Evolutionary conservation across 1,139 yeast species (phyloP).

Genomic region (Suhomyces ambrosiae): DNA sequence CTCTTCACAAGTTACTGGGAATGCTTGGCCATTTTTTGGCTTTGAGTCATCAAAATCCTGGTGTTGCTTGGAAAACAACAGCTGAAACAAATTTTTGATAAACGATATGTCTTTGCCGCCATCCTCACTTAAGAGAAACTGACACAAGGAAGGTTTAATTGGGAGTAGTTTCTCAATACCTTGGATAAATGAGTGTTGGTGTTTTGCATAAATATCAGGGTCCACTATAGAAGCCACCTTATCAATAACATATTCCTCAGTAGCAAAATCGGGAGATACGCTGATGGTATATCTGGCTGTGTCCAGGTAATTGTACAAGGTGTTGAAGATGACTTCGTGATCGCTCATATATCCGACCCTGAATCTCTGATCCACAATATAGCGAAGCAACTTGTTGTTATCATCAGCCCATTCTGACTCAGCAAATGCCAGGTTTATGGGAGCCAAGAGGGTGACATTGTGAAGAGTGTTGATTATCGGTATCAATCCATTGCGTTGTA

Average conservation of each 20-base stretch:
- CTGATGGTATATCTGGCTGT: constrained; percentile 28
- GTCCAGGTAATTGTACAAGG: constrained; percentile 25
- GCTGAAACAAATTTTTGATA: constrained; percentile 33
- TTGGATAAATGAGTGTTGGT: constrained; percentile 73
- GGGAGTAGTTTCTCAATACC: constrained; percentile 61
- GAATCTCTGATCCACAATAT: constrained; percentile 38
- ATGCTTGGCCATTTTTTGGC: constrained; percentile 12
- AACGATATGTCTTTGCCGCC: constrained; percentile 28
- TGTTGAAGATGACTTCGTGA: constrained; percentile 33
- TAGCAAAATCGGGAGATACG: constrained; percentile 32
- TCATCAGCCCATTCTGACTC: constrained; percentile 20
- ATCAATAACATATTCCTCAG: constrained; percentile 47
- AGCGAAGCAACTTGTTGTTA: constrained; percentile 29
- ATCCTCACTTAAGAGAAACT: constrained; percentile 29
- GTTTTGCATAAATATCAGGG: constrained; percentile 63
- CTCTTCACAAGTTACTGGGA: constrained; percentile 32
- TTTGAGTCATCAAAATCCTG: constrained; percentile 12
- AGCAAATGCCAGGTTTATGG: constrained; percentile 77
- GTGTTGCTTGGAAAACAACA: constrained; percentile 26
- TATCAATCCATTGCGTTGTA: constrained; percentile 70
- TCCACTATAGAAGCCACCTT: constrained; percentile 57
- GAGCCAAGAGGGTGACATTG: constrained; percentile 81
- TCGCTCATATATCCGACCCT: constrained; percentile 36
- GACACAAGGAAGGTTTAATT: constrained; percentile 46
- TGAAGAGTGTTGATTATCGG: constrained; percentile 65